Base-by-base conservation (phyloP, 1,139 yeast species). In the Suhomyces chickasaworum region DNA sequence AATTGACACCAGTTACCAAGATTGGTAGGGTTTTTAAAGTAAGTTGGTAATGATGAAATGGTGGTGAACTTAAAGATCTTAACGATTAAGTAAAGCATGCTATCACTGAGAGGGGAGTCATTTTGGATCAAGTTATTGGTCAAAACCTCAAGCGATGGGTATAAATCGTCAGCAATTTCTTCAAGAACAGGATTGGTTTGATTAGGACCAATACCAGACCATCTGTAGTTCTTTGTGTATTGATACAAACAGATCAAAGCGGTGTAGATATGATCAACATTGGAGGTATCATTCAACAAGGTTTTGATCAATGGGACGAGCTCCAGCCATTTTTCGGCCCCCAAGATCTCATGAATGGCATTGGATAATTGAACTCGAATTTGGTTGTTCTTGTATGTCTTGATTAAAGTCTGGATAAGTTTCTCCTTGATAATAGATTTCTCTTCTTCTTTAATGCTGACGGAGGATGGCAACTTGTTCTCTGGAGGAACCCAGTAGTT, bases 41-140 rank as follows among this genome's bases (percentile, higher is more conserved):
- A 84, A 7, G 72, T 66, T 3, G 90, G 88, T 42, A 84, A 70
- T 23, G 77, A 73, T 21, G 80, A 75, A 53, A 71, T 74, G 3
- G 88, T 81, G 17, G 80, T 68, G 57, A 75, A 85, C 61, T 85
- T 85, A 72, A 84, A 84, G 27, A 80, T 77, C 60, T 86, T 86
- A 48, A 84, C 65, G 32, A 83, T 77, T 58, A 81, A 66, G 60
- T 84, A 84, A 48, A 83, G 63, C 69, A 84, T 68, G 52, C 81
- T 84, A 54, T 80, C 84, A 2, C 79, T 70, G 13, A 75, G 59
- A 3, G 49, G 43, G 3, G 66, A 57, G 39, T 61, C 65, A 25
- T 46, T 41, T 10, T 50, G 46, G 43, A 71, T 49, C 44, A 83
- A 69, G 41, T 69, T 69, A 5, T 71, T 68, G 10, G 80, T 69